Conservation (phyloP, 805 yeast genomes). For the Saturnispora gosingensis region DNA sequence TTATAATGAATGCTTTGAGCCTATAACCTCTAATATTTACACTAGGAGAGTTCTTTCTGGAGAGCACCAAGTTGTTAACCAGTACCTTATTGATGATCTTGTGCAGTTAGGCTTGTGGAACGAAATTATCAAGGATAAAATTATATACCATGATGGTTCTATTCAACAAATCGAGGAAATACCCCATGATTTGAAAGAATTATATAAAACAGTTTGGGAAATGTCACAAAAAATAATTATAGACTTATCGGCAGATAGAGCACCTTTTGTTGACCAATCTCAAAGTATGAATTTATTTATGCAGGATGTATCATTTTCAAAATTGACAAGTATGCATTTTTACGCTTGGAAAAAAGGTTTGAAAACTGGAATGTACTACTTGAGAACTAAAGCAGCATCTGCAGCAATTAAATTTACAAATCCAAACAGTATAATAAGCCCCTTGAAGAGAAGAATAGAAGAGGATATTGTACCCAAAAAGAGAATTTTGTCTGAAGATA, state of each 20-base stretch:
- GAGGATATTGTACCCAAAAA: not conserved
- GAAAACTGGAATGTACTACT: slow-evolving; percentile 97
- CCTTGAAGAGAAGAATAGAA: not conserved
- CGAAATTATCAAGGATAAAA: slow-evolving; percentile 64
- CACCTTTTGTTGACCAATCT: slow-evolving; percentile 77
- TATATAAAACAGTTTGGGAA: slow-evolving; percentile 98
- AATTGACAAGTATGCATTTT: slow-evolving; percentile 95
- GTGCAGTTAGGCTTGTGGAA: slow-evolving; percentile 79
- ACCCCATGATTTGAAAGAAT: slow-evolving; percentile 62
- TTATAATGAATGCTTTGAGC: slow-evolving; percentile 92
- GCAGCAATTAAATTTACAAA: slow-evolving; percentile 89
- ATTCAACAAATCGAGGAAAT: slow-evolving; percentile 65
- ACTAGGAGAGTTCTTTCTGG: slow-evolving; percentile 88
- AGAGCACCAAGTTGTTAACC: slow-evolving; percentile 88
- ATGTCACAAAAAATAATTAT: slow-evolving; percentile 76
- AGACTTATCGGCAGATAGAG: slow-evolving; percentile 78
- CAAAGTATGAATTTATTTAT: slow-evolving; percentile 88
- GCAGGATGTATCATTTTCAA: slow-evolving; percentile 89
- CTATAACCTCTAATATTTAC: slow-evolving; percentile 87
- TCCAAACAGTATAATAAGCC: not conserved
- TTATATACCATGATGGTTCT: slow-evolving; percentile 75
- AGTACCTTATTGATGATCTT: slow-evolving; percentile 73
- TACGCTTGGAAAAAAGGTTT: slow-evolving; percentile 98
- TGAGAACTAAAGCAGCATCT: slow-evolving; percentile 95
- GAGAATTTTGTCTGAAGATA: not conserved